Evolutionary conservation across 345 rosid species (phyloP).

Genomic region (Citrus mangshanensis): DNA sequence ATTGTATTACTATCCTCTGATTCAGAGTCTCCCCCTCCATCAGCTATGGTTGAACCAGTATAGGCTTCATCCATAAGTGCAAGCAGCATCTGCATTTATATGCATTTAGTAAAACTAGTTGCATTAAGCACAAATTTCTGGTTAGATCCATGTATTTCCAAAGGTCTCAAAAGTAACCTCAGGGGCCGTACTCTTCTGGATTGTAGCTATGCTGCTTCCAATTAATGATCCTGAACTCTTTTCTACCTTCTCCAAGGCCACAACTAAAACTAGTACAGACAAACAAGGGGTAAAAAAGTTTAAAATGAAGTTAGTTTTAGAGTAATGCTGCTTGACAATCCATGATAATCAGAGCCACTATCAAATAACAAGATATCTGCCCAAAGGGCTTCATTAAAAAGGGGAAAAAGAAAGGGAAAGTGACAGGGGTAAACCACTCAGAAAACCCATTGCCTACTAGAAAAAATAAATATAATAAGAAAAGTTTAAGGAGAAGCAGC

Average conservation of each 20-base stretch:
- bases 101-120: conserved; percentile 11
- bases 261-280: conserved; percentile 63
- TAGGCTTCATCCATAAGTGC: conserved; percentile 99
- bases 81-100: conserved; percentile 76
- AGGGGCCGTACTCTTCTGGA: conserved; percentile 95
- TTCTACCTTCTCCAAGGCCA: conserved; percentile 90
- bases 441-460: neutral
- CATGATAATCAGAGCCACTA: neutral
- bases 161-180: conserved; percentile 52
- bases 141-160: conserved; percentile 5
- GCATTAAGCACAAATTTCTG: conserved; percentile 10
- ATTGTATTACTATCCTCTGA: conserved; percentile 81
- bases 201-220: conserved; percentile 88
- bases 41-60: conserved; percentile 91
- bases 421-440: neutral
- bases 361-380: neutral
- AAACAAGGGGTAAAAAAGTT: conserved; percentile 9
- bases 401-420: neutral
- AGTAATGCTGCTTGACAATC: neutral
- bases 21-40: conserved; percentile 88
- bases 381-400: neutral
- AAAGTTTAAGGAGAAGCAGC: too few relatives aligned
- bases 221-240: conserved; percentile 76
- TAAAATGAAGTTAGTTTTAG: neutral
- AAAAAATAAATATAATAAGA: neutral